phyloP scores from a whole-genome alignment of 495 filamentous ascomycete species.

The Podospora didyma region DNA sequence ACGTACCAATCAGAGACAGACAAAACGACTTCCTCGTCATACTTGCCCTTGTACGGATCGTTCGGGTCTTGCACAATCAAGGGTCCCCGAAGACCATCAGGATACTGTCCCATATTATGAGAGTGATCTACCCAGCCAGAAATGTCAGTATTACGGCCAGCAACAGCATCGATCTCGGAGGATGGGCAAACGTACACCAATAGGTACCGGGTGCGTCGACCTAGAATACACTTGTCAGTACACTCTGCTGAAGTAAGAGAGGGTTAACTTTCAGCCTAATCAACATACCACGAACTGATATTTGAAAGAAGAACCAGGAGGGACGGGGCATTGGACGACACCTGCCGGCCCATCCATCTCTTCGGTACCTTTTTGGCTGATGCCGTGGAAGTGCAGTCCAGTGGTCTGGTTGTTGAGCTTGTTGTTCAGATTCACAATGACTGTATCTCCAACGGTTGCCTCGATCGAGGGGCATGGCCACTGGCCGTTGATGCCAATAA shows the following conservation, averaged over 20 bases:
- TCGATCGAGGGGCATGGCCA: conserved; percentile 72
- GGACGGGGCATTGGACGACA: conserved; percentile 66
- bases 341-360: conserved; percentile 72
- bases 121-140: conserved; percentile 52
- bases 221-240: conserved; percentile 27
- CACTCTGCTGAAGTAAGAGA: neutral
- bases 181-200: conserved; percentile 60
- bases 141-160: conserved; percentile 12
- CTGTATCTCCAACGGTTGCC: conserved; percentile 63
- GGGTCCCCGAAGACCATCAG: conserved; percentile 71
- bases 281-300: conserved; percentile 63
- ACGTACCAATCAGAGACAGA: conserved; percentile 58
- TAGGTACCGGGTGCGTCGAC: conserved; percentile 65
- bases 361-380: conserved; percentile 65
- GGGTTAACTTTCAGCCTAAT: neutral
- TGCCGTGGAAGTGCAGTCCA: conserved; percentile 75
- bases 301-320: conserved; percentile 56
- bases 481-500: conserved; percentile 72
- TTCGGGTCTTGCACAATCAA: conserved; percentile 67
- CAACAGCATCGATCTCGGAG: neutral
- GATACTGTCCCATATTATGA: conserved; percentile 68
- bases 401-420: conserved; percentile 69
- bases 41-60: conserved; percentile 57
- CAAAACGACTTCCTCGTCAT: conserved; percentile 60
- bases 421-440: conserved; percentile 69